phyloP scores from a whole-genome alignment of 1,284 basidiomycete species.

The Porogramme epimiltina region DNA sequence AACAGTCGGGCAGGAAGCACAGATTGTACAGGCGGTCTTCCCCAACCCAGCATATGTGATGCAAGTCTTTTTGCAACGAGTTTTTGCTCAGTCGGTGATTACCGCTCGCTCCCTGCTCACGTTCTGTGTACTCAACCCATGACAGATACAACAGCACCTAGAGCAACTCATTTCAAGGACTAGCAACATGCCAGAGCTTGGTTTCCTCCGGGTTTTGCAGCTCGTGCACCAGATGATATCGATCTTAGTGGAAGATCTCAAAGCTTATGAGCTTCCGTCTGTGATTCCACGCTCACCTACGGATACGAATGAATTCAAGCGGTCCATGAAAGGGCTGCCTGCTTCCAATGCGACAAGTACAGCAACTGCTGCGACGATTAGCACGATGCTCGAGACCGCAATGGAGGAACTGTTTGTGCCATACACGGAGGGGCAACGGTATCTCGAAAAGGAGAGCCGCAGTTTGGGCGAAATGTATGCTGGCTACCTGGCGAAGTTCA shows the following conservation, averaged over 20 bases:
- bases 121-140: conserved; percentile 7
- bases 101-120: neutral
- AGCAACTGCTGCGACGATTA: conserved; percentile 60
- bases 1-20: conserved; percentile 94
- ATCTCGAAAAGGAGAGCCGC: conserved; percentile 91
- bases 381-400: conserved; percentile 89
- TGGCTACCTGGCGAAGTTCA: conserved; percentile 75
- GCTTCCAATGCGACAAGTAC: conserved; percentile 38
- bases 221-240: conserved; percentile 85
- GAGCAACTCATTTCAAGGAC: conserved; percentile 83
- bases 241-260: conserved; percentile 88
- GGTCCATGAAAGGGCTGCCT: conserved; percentile 50
- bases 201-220: conserved; percentile 90
- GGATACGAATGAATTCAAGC: conserved; percentile 61
- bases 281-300: conserved; percentile 60
- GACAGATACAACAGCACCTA: conserved; percentile 92
- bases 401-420: conserved; percentile 97
- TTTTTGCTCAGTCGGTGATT: conserved; percentile 93
- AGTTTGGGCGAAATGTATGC: conserved; percentile 86
- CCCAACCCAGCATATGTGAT: conserved; percentile 97
- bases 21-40: conserved; percentile 98
- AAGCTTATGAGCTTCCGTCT: conserved; percentile 85
- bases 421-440: conserved; percentile 90
- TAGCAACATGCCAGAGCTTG: conserved; percentile 78
- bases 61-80: conserved; percentile 97